Evolutionary conservation across 805 yeast species (phyloP).

Genomic region (Saccharomycopsis oosterbeekiorum): DNA sequence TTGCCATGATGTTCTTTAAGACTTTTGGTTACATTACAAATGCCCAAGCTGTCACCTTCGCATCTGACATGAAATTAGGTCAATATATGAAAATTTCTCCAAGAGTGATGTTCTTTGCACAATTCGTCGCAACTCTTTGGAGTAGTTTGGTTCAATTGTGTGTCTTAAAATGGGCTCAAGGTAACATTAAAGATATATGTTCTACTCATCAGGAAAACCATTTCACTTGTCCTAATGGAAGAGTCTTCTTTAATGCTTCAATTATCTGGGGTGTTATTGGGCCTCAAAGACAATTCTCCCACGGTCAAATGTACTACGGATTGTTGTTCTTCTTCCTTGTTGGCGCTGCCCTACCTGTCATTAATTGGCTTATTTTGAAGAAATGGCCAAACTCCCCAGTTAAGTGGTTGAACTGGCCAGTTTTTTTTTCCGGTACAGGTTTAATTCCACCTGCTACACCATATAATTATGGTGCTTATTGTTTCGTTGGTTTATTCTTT

Average conservation of each 20-base stretch:
- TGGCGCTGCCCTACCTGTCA: slow-evolving; percentile 40
- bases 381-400: slow-evolving; percentile 30
- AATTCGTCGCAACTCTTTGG: slow-evolving; percentile 35
- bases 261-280: slow-evolving; percentile 60
- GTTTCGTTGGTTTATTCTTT: slow-evolving; percentile 42
- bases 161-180: slow-evolving; percentile 34
- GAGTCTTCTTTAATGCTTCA: slow-evolving; percentile 43
- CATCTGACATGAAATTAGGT: slow-evolving; percentile 49
- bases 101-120: slow-evolving; percentile 44
- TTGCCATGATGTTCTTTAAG: slow-evolving; percentile 54
- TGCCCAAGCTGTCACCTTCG: slow-evolving; percentile 42
- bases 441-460: slow-evolving; percentile 65
- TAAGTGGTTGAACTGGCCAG: slow-evolving; percentile 49
- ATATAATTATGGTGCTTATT: slow-evolving; percentile 48
- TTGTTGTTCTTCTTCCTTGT: slow-evolving; percentile 49
- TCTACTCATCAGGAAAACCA: slow-evolving; percentile 30
- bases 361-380: slow-evolving; percentile 30
- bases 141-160: slow-evolving; percentile 33
- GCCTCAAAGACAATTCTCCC: slow-evolving; percentile 44
- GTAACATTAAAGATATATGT: slow-evolving; percentile 34
- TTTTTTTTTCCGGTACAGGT: slow-evolving; percentile 43
- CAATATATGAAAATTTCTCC: slow-evolving; percentile 60
- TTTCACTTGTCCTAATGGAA: slow-evolving; percentile 38
- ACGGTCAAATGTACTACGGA: slow-evolving; percentile 40
- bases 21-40: slow-evolving; percentile 47